phyloP scores from a whole-genome alignment of 2,329 filamentous ascomycete genomes.

The Neonectria sp. region DNA sequence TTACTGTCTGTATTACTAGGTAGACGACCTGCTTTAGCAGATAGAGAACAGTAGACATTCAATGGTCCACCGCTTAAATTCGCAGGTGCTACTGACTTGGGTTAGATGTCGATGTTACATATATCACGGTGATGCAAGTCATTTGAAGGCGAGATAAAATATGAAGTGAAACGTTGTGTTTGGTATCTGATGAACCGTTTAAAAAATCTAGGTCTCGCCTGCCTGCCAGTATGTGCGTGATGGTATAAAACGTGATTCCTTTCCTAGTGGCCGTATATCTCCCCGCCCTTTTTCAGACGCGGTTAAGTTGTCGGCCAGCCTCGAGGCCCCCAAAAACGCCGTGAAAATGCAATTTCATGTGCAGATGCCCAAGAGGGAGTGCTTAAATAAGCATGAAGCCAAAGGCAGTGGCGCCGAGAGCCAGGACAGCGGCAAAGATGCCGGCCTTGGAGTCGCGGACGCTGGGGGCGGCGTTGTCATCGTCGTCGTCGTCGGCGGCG shows the following conservation, averaged over 20 bases:
- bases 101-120: not conserved
- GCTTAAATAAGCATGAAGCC: conserved; percentile 43
- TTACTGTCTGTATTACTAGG: conserved; percentile 21
- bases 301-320: not conserved
- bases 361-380: not conserved
- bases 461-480: conserved; percentile 37
- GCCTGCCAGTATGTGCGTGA: conserved; percentile 17
- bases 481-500: conserved; percentile 20
- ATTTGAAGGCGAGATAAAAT: not conserved
- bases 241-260: conserved; percentile 14
- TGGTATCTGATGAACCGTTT: conserved; percentile 13
- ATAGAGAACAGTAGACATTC: conserved; percentile 19
- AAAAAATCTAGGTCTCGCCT: conserved; percentile 5
- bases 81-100: not conserved
- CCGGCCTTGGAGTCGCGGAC: conserved; percentile 32
- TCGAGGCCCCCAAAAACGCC: conserved; percentile 4
- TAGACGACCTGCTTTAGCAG: conserved; percentile 13
- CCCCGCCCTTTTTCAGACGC: not conserved
- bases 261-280: conserved; percentile 1
- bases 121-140: conserved; percentile 5
- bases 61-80: not conserved
- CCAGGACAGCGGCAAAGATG: conserved; percentile 37
- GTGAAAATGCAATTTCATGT: conserved; percentile 2
- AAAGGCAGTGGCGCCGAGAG: conserved; percentile 44
- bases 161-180: conserved; percentile 9